Conservation (phyloP, 2,329 filamentous ascomycete genomes). For the Hortaea sp. region DNA sequence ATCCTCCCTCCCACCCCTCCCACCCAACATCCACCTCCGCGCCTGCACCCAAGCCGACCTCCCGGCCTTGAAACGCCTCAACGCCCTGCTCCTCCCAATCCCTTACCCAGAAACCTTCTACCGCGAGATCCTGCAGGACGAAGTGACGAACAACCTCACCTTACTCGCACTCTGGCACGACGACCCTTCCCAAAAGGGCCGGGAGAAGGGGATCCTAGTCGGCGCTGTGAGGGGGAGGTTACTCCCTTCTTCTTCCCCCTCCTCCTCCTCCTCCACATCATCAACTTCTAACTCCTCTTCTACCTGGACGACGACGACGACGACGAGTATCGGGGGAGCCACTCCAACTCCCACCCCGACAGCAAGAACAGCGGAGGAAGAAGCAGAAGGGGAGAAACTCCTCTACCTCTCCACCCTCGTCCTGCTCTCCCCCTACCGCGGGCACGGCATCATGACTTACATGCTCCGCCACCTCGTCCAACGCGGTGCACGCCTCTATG, state of each 20-base stretch:
- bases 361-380: background rate
- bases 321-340: background rate
- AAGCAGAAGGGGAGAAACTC: constrained; percentile 11
- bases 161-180: constrained; percentile 51
- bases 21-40: constrained; percentile 43
- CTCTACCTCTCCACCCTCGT: constrained; percentile 54
- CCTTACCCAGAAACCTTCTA: constrained; percentile 53
- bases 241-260: constrained; percentile 16
- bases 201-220: constrained; percentile 29
- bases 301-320: background rate
- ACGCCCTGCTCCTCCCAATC: constrained; percentile 49
- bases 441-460: constrained; percentile 46
- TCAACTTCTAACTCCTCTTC: background rate
- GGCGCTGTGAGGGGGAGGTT: constrained; percentile 40
- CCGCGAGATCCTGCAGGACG: constrained; percentile 47
- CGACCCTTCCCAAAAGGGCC: constrained; percentile 19
- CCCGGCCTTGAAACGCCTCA: constrained; percentile 47
- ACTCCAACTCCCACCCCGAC: background rate
- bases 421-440: constrained; percentile 50
- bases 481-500: constrained; percentile 36
- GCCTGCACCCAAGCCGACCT: constrained; percentile 45
- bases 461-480: constrained; percentile 34
- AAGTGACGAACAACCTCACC: constrained; percentile 42
- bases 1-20: constrained; percentile 17
- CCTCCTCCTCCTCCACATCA: background rate